Base-by-base conservation (phyloP, 495 filamentous ascomycete genomes). In the Terfezia claveryi region DNA sequence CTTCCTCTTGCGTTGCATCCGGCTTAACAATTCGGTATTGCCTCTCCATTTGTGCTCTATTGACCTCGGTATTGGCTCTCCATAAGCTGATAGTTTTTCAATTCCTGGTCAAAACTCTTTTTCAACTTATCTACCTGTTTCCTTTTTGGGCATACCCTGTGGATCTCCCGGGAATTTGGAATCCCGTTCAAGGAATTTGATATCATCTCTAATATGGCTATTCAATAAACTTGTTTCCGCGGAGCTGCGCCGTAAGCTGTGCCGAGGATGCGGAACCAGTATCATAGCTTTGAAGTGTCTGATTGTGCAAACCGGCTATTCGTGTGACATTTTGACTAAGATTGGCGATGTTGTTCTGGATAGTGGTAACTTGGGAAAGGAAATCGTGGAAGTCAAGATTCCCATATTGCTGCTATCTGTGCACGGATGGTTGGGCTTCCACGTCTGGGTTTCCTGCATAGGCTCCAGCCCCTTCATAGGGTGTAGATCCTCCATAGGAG, bases 11-110 rank as follows among this genome's bases (percentile, higher is more conserved):
- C 36, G 72, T 74, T 8, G 82, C 82, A 3, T 82, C 74, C 38
- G 81, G 81, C 65, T 85, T 85, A 55, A 86, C 80, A 61, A 85
- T 84, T 38, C 75, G 72, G 64, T 80, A 85, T 68, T 86, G 82
- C 56, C 82, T 74, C 53, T 75, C 72, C 63, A 85, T 82, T 67
- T 82, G 79, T 53, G 83, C 80, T 54, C 76, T 73, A 59, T 51
- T 79, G 69, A 59, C 73, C 68, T 59, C 75, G 72, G 68, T 82
- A 83, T n/a, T 68, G 68, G 50, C 70, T 67, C 70, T 86, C 82
- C 62, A 82, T 78, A 54, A 75, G 68, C 56, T 80, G 71, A 64
- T 78, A 85, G 37, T 70, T 73, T 59, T 76, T 71, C 57, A 86
- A 67, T 60, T 77, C 75, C 52, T 72, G 71, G 67, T 77, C 73